A percentile compares a stretch with the other conserved stretches of the same genome.
Evolutionary conservation across 352 stramenopile species (phyloP).

Genomic region (Phytophthora europaea): DNA sequence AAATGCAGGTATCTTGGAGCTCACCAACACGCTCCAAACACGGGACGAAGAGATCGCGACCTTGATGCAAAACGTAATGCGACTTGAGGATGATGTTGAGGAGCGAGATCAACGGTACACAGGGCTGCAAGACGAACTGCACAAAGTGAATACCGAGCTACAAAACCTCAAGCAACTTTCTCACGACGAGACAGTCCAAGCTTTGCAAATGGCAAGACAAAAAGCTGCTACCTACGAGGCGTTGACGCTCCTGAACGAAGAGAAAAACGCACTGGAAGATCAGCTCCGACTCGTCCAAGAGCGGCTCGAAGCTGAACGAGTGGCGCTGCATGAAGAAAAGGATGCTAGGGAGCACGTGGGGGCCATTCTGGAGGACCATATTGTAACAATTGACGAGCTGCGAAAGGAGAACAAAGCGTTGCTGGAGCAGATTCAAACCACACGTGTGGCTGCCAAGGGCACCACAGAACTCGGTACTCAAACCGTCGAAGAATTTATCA

Average conservation of each 20-base stretch:
- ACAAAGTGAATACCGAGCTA: slow-evolving; percentile 41
- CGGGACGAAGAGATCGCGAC: slow-evolving; percentile 57
- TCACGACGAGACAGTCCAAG: slow-evolving; percentile 81
- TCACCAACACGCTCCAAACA: slow-evolving; percentile 27
- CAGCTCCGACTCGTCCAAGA: slow-evolving; percentile 40
- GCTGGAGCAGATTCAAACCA: slow-evolving; percentile 4
- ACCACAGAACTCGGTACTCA: slow-evolving; percentile 2
- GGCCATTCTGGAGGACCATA: slow-evolving; percentile 16
- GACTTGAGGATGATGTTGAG: slow-evolving; percentile 47
- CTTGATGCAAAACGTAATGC: slow-evolving; percentile 59
- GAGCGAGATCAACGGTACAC: slow-evolving; percentile 31
- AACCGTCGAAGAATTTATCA: slow-evolving; percentile 26
- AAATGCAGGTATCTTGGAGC: slow-evolving; percentile 9
- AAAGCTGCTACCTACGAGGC: slow-evolving; percentile 72
- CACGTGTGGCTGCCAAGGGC: neutral
- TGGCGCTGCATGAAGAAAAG: slow-evolving; percentile 24
- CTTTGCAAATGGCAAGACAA: slow-evolving; percentile 70
- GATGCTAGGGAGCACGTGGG: slow-evolving; percentile 24
- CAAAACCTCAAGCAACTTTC: slow-evolving; percentile 58
- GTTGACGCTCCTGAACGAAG: slow-evolving; percentile 62
- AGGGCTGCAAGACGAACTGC: slow-evolving; percentile 42
- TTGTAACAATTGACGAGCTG: slow-evolving; percentile 34
- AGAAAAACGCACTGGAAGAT: slow-evolving; percentile 60
- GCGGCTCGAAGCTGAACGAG: slow-evolving; percentile 28
- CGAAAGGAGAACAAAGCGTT: slow-evolving; percentile 41